A percentile compares a stretch with the other conserved stretches of the same genome.
Conservation (phyloP, 73 alveolate species). For the Blepharisma stoltei region DNA sequence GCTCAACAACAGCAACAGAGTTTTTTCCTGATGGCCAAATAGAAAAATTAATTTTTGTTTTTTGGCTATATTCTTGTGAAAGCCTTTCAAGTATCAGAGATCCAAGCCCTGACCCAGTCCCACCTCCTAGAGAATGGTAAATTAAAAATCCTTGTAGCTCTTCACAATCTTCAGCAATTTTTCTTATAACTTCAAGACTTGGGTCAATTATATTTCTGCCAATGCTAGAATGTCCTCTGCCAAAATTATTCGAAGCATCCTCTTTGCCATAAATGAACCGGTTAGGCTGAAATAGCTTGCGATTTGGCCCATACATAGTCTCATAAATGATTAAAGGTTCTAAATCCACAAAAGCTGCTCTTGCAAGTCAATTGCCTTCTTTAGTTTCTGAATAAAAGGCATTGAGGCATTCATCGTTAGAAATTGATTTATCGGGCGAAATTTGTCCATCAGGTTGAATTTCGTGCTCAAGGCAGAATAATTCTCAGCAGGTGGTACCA, state of each 20-base stretch:
- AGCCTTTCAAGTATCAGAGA: constrained; percentile 35
- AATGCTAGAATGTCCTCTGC: constrained; percentile 49
- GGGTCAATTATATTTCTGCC: constrained; percentile 36
- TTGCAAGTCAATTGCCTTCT: constrained; percentile 19
- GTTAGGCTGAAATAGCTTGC: constrained; percentile 27
- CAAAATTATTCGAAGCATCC: constrained; percentile 40
- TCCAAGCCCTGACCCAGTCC: constrained; percentile 51
- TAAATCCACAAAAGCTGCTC: constrained; percentile 43
- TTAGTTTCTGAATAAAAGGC: constrained; percentile 33
- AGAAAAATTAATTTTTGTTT: constrained; percentile 30
- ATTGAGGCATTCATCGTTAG: not conserved
- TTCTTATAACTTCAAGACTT: constrained; percentile 34
- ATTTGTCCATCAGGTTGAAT: constrained; percentile 29
- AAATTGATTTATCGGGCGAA: not conserved
- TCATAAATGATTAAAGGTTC: constrained; percentile 34
- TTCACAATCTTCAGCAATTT: constrained; percentile 34
- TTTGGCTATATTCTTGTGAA: constrained; percentile 28
- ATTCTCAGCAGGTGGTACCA: constrained; percentile 33
- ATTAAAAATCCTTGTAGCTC: constrained; percentile 45
- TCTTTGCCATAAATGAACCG: constrained; percentile 34
- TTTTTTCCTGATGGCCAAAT: constrained; percentile 32
- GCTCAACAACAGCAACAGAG: constrained; percentile 9
- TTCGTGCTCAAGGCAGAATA: constrained; percentile 45
- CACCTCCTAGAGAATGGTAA: constrained; percentile 42
- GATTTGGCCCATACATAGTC: not conserved